These are phyloP conservation scores for Psophocarpus tetragonolobus DNA, from an alignment of 306 rosid species.

Conservation along the genomic window DNA sequence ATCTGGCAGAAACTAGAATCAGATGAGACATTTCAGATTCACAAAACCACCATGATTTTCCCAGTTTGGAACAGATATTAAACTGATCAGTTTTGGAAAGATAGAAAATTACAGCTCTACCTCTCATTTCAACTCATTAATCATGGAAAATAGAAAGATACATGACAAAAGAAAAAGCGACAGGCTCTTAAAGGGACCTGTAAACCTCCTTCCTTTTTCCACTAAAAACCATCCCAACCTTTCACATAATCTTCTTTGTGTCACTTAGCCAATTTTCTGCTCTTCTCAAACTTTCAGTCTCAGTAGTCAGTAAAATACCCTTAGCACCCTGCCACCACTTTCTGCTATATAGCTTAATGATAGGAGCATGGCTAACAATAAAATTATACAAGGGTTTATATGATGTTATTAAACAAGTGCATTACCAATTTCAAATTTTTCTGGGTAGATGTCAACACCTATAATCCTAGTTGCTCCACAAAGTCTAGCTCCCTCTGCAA, in stretches of 20 bases:
- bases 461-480: constrained; percentile 79
- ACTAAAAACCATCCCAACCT: not conserved
- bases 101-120: no score
- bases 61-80: not conserved
- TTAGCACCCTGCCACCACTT: not conserved
- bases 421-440: constrained; percentile 66
- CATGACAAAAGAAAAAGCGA: not conserved
- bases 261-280: not conserved
- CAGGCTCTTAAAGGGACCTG: no score
- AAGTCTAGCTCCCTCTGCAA: constrained; percentile 88
- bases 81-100: not conserved
- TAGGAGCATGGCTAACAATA: not conserved
- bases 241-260: no score
- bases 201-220: no score
- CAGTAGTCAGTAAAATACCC: not conserved
- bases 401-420: not conserved
- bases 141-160: not conserved
- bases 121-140: not conserved
- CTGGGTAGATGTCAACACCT: constrained; percentile 71
- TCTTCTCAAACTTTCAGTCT: not conserved
- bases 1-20: not conserved
- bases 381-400: not conserved
- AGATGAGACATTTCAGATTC: not conserved
- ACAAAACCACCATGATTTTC: not conserved
- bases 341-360: not conserved